Evolutionary conservation across 2,329 filamentous ascomycete genomes (phyloP).

Genomic region (Talaromyces sp.): DNA sequence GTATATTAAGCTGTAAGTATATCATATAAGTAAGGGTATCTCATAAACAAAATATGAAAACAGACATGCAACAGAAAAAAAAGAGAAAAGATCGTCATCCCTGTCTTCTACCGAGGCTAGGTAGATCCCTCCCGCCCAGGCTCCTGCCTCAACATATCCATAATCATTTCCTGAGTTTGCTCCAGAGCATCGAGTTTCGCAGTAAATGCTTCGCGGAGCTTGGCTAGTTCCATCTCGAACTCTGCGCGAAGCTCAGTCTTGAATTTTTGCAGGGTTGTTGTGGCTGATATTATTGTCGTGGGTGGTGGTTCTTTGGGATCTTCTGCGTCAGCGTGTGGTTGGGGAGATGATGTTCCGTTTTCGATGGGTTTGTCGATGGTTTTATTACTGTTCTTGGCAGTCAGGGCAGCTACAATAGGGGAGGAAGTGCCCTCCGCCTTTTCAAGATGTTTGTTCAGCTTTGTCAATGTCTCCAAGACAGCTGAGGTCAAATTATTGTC

Average conservation of each 20-base stretch:
- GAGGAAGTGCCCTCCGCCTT: conserved; percentile 22
- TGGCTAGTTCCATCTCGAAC: conserved; percentile 32
- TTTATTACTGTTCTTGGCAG: conserved; percentile 8
- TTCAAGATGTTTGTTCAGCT: conserved; percentile 38
- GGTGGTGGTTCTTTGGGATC: not conserved
- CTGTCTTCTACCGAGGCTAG: not conserved
- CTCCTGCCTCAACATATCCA: conserved; percentile 39
- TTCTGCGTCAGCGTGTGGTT: not conserved
- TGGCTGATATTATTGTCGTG: not conserved
- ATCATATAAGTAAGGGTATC: conserved; percentile 4
- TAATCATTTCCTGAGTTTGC: conserved; percentile 40
- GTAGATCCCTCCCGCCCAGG: conserved; percentile 17
- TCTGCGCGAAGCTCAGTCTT: conserved; percentile 32
- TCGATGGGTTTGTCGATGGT: not conserved
- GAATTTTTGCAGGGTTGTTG: conserved; percentile 26
- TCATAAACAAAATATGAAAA: not conserved
- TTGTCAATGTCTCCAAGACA: conserved; percentile 35
- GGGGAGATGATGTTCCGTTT: not conserved
- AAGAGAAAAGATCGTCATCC: not conserved
- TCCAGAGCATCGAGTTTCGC: conserved; percentile 38
- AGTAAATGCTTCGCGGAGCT: conserved; percentile 31
- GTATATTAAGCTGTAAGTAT: not conserved
- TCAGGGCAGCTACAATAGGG: conserved; percentile 26
- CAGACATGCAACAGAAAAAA: not conserved
- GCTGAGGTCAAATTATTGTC: conserved; percentile 28